Percentiles rank a stretch among this genome's conserved stretches.
Evolutionary conservation across 371 early-diverging fungal species (phyloP).

Genomic region (Nematocida sp.): DNA sequence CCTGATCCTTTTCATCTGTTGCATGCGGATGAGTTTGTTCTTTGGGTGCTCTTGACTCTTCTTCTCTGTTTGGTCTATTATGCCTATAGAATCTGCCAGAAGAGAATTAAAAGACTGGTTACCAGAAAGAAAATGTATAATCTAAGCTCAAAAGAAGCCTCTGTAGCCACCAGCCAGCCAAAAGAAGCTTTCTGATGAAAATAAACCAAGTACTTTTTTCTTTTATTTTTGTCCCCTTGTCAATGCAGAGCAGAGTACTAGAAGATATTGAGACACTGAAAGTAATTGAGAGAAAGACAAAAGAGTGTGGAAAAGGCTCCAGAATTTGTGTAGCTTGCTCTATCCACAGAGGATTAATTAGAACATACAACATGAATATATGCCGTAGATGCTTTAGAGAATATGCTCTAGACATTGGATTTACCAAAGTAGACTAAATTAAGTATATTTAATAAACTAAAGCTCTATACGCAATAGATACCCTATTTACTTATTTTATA

Average conservation of each 20-base stretch:
- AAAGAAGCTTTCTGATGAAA: too few relatives aligned
- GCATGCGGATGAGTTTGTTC: constrained; percentile 15
- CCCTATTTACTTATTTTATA: too few relatives aligned
- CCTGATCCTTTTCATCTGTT: constrained; percentile 11
- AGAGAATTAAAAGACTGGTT: neutral
- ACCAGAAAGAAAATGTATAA: neutral
- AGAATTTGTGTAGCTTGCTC: constrained; percentile 66
- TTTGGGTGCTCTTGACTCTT: constrained; percentile 10
- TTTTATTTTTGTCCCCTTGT: constrained; percentile 31
- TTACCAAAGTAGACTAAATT: constrained; percentile 65
- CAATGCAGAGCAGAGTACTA: constrained; percentile 32
- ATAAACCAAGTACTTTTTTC: constrained; percentile 8
- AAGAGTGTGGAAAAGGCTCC: constrained; percentile 55
- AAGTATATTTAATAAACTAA: neutral
- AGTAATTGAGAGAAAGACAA: constrained; percentile 32
- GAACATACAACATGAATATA: constrained; percentile 93
- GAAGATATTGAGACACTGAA: constrained; percentile 16
- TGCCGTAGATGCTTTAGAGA: constrained; percentile 99
- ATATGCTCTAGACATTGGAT: constrained; percentile 93
- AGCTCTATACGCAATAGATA: neutral
- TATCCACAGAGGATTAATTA: constrained; percentile 95
- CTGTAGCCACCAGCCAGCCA: too few relatives aligned
- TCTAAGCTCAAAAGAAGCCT: neutral
- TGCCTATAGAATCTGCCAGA: neutral
- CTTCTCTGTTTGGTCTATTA: constrained; percentile 1